A percentile compares a stretch with the other conserved stretches of the same genome.
phyloP scores from a whole-genome alignment of 345 rosid species.

The Bruguiera sexangula region DNA sequence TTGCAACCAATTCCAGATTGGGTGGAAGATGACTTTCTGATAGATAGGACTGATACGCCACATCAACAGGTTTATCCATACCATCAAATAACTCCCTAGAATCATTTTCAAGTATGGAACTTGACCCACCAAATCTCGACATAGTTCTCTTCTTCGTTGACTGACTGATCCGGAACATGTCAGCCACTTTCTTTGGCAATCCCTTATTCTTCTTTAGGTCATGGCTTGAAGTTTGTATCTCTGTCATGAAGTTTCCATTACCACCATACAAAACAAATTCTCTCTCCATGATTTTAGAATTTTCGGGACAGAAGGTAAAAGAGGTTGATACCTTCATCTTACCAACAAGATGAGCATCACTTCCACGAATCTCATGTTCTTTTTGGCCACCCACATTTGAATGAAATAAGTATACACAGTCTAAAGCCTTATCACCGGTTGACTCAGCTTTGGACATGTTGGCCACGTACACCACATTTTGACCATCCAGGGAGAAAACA shows the following conservation, averaged over 20 bases:
- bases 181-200: slow-evolving; percentile 63
- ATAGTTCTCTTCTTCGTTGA: slow-evolving; percentile 54
- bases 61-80: slow-evolving; percentile 30
- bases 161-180: slow-evolving; percentile 48
- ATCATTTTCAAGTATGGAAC: slow-evolving; percentile 42
- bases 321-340: slow-evolving; percentile 64
- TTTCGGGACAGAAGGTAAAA: slow-evolving; percentile 40
- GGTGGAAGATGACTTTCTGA: slow-evolving; percentile 53
- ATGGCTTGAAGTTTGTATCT: slow-evolving; percentile 32
- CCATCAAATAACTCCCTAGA: slow-evolving; percentile 49
- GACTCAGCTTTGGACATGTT: slow-evolving; percentile 42
- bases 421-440: slow-evolving; percentile 28
- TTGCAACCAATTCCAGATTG: slow-evolving; percentile 71
- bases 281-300: slow-evolving; percentile 56
- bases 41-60: slow-evolving; percentile 33
- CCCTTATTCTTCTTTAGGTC: slow-evolving; percentile 48
- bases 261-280: slow-evolving; percentile 67
- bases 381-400: slow-evolving; percentile 37
- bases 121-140: slow-evolving; percentile 52
- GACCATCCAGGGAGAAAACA: slow-evolving; percentile 72
- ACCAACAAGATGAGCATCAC: slow-evolving; percentile 55
- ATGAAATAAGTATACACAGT: slow-evolving; percentile 58
- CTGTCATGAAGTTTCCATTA: slow-evolving; percentile 35
- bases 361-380: slow-evolving; percentile 32
- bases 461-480: slow-evolving; percentile 60